Base-by-base conservation (phyloP, 192 early-diverging fungal genomes). In the Funneliformis mosseae region DNA sequence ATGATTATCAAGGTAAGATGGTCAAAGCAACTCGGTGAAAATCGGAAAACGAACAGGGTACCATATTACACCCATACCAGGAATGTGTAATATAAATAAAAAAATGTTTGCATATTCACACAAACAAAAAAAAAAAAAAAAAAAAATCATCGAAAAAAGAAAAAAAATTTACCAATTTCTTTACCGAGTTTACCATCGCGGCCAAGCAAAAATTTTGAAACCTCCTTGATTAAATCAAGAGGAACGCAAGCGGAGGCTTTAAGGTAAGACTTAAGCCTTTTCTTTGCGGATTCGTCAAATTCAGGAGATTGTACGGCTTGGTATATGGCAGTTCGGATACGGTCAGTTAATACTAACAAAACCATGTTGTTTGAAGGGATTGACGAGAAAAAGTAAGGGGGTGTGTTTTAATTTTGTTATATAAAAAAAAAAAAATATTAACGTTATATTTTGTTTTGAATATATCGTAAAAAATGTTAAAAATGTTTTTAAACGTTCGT, bases 261-360 rank as follows among this genome's bases (percentile, higher is more conserved):
- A 14, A 81, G 43, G 62, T 77, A 81, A 25, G 41, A 42, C n/a
- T 28, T 76, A n/a, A 81, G 64, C 21, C 81, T 67, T 42, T 48
- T n/a, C 59, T 78, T 81, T 16, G 76, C 81, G 1, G 76, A 77
- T 18, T 50, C 66, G 59, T 81, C 81, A 68, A 81, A 81, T 38
- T 81, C 81, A 4, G 81, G 81, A 3, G 74, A 81, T 45, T 76
- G 50, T 21, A 81, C 18, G 42, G 81, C 81, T 23, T 64, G 63
- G 25, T 66, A 70, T 21, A 81, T 48, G 12, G 81, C 81, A 38
- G 14, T 27, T 43, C 81, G 61, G 18, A 81, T 81, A 68, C 81
- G 81, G 28, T 81, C 81, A 62, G 81, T 81, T 27, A 81, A 70
- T 25, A 81, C 76, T 18, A 81, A 9, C 55, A 81, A 71, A 8